Conservation (phyloP, 345 rosid species). For the Punica granatum region DNA sequence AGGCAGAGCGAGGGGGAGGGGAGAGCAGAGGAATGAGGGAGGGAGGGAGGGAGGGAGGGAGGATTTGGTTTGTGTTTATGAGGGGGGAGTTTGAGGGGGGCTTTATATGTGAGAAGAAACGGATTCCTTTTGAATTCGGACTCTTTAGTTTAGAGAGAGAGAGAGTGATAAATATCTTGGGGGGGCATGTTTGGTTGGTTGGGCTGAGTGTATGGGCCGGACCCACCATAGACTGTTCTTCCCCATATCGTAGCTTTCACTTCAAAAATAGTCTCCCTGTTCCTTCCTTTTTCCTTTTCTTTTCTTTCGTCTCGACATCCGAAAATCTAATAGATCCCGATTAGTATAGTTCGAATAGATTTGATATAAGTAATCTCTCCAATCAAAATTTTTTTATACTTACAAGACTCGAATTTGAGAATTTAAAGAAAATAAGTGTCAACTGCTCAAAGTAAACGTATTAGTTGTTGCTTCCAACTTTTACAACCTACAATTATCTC, state of each 20-base stretch:
- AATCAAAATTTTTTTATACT: too few relatives aligned
- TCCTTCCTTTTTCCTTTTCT: not conserved
- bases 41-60: too few relatives aligned
- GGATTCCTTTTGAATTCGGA: not conserved
- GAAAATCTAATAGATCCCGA: too few relatives aligned
- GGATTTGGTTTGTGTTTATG: not conserved
- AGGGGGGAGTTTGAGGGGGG: not conserved
- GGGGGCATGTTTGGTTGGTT: conserved; percentile 23
- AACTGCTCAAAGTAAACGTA: too few relatives aligned
- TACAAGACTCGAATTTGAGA: too few relatives aligned
- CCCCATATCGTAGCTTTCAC: conserved; percentile 26
- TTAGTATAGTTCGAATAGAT: too few relatives aligned
- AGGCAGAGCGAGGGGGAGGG: not conserved
- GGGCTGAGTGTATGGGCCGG: conserved; percentile 5
- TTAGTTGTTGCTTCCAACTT: too few relatives aligned
- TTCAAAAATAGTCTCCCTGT: conserved; percentile 15
- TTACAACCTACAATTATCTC: too few relatives aligned
- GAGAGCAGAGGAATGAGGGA: not conserved
- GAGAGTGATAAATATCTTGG: conserved; percentile 9
- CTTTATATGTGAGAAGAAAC: conserved; percentile 13
- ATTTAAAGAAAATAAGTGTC: too few relatives aligned
- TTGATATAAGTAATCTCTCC: too few relatives aligned
- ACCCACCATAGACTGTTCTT: conserved; percentile 30
- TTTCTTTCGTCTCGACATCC: too few relatives aligned
- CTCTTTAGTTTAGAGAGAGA: too few relatives aligned